A percentile compares a stretch with the other conserved stretches of the same genome.
These are phyloP conservation scores for Hyphodiscus sp. DNA, from an alignment of 2,329 filamentous ascomycete genomes.

Conservation along the genomic window DNA sequence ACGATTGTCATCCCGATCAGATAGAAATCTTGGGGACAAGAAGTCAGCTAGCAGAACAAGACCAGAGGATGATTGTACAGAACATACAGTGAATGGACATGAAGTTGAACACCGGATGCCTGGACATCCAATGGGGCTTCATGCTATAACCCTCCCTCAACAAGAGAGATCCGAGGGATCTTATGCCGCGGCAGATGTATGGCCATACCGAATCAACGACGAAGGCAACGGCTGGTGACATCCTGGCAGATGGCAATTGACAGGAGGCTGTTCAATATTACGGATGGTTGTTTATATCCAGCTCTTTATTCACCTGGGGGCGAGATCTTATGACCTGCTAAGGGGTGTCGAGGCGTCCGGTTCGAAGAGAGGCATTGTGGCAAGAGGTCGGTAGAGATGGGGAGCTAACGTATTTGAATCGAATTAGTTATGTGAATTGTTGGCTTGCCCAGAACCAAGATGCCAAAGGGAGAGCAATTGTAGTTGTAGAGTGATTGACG, in stretches of 20 bases:
- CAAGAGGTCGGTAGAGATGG: background rate
- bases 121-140: constrained; percentile 52
- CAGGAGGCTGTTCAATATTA: no score
- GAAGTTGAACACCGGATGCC: constrained; percentile 69
- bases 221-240: no score
- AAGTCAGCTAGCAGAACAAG: background rate
- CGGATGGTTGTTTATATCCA: no score
- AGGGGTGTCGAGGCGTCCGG: background rate
- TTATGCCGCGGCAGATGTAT: constrained; percentile 4
- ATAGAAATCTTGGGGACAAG: constrained; percentile 57
- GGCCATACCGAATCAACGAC: no score
- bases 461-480: no score
- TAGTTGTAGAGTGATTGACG: no score
- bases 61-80: background rate
- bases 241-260: no score
- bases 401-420: no score
- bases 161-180: no score
- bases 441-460: no score
- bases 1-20: constrained; percentile 68
- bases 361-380: constrained; percentile 3
- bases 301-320: background rate
- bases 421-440: no score
- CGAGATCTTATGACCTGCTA: no score
- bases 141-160: constrained; percentile 41
- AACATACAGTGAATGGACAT: constrained; percentile 71